phyloP scores from a whole-genome alignment of 2,329 filamentous ascomycete species.

The Elsinoe ampelina region DNA sequence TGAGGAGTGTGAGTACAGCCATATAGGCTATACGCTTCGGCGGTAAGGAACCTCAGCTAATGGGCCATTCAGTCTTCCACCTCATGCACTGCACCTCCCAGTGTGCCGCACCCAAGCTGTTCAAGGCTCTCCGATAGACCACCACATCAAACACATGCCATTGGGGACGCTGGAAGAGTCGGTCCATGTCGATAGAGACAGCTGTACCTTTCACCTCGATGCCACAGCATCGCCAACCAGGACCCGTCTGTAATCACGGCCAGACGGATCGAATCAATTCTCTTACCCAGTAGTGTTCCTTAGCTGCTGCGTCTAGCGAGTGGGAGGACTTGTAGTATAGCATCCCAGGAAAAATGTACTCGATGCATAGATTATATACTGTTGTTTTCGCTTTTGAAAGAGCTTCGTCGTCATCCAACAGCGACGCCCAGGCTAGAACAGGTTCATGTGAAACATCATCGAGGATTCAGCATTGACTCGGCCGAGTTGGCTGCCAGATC shows the following conservation, averaged over 20 bases:
- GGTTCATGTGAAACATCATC: background rate
- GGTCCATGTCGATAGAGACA: background rate
- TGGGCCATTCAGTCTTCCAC: constrained; percentile 72
- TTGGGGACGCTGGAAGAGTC: background rate
- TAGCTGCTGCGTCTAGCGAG: constrained; percentile 14
- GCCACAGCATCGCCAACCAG: background rate
- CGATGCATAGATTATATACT: background rate
- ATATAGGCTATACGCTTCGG: background rate
- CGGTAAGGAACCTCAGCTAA: background rate
- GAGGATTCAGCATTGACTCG: background rate
- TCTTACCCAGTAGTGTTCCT: constrained; percentile 10
- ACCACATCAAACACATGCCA: background rate
- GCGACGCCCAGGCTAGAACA: no score
- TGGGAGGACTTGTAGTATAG: constrained; percentile 15
- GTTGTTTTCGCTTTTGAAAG: background rate
- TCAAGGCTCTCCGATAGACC: constrained; percentile 75
- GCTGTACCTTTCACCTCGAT: background rate
- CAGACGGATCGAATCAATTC: constrained; percentile 5
- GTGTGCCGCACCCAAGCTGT: constrained; percentile 95
- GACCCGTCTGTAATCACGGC: constrained; percentile 9
- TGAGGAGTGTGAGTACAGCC: constrained; percentile 78
- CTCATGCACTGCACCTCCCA: constrained; percentile 88
- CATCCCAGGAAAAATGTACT: constrained; percentile 16
- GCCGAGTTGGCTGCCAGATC: background rate
- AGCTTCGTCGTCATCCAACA: background rate